phyloP scores from a whole-genome alignment of 768 basidiomycete species.

The Omphalotus guepiniiformis region DNA sequence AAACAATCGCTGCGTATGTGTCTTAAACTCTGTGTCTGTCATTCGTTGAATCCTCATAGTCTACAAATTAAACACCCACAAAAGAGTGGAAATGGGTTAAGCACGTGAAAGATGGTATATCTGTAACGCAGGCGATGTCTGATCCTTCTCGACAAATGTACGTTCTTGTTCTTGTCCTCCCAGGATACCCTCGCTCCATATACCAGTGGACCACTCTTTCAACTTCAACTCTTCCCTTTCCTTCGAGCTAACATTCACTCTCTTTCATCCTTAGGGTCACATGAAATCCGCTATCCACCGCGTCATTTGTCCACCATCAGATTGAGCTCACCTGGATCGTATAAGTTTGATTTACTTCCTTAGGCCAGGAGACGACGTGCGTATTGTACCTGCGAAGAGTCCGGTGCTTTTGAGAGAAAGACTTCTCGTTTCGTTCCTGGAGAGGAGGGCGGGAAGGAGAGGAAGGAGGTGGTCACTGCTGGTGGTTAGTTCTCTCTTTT shows the following conservation, averaged over 20 bases:
- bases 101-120: slow-evolving; percentile 27
- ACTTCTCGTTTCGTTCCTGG: slow-evolving; percentile 12
- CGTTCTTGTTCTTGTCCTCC: too few relatives aligned
- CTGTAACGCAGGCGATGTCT: slow-evolving; percentile 34
- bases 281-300: slow-evolving; percentile 47
- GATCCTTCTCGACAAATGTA: slow-evolving; percentile 36
- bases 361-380: slow-evolving; percentile 33
- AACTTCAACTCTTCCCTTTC: background rate
- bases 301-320: slow-evolving; percentile 43
- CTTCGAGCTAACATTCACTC: background rate
- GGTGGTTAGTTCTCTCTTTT: too few relatives aligned
- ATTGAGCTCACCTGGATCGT: slow-evolving; percentile 37
- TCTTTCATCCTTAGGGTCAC: slow-evolving; percentile 25
- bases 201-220: too few relatives aligned
- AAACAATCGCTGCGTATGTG: slow-evolving; percentile 25
- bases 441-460: too few relatives aligned
- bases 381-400: slow-evolving; percentile 34
- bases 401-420: slow-evolving; percentile 39
- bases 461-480: slow-evolving; percentile 14
- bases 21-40: background rate
- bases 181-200: too few relatives aligned
- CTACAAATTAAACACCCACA: slow-evolving; percentile 32
- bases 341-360: slow-evolving; percentile 46
- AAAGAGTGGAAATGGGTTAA: slow-evolving; percentile 33
- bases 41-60: slow-evolving; percentile 4